phyloP scores from a whole-genome alignment of 108 stramenopile genomes.

The Pseudonitzschia multistriata region DNA sequence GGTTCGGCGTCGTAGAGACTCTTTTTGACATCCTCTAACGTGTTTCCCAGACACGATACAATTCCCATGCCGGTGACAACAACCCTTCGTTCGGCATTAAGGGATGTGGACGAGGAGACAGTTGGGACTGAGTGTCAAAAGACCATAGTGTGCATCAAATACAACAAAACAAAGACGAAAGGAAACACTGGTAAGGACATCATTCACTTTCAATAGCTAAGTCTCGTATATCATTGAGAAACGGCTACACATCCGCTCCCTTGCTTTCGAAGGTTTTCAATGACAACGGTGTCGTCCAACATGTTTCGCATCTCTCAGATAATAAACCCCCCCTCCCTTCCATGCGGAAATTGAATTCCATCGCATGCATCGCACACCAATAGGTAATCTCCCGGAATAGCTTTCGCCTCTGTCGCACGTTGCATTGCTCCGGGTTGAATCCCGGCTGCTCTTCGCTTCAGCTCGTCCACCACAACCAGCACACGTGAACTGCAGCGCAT shows the following conservation, averaged over 20 bases:
- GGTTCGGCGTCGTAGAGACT: constrained; percentile 51
- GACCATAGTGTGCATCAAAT: no score
- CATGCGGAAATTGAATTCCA: not conserved
- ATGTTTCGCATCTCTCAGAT: not conserved
- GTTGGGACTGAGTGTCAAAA: constrained; percentile 2
- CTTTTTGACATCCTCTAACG: constrained; percentile 81
- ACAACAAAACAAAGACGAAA: not conserved
- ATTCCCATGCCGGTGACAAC: constrained; percentile 94
- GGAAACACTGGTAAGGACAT: not conserved
- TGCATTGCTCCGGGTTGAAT: not conserved
- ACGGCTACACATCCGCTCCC: no score
- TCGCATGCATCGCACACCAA: no score
- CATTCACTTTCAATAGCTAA: not conserved
- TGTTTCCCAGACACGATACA: constrained; percentile 88
- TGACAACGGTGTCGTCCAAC: no score
- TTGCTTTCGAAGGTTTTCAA: no score
- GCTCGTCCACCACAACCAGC: not conserved
- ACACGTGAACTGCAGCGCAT: not conserved
- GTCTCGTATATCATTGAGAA: no score
- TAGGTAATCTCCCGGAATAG: not conserved
- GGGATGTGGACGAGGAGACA: constrained; percentile 45
- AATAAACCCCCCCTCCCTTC: not conserved
- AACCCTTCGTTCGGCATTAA: constrained; percentile 62
- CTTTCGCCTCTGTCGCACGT: not conserved
- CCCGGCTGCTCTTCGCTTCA: not conserved